phyloP scores from a whole-genome alignment of 495 filamentous ascomycete species.

The Aspergillus cavernicola region DNA sequence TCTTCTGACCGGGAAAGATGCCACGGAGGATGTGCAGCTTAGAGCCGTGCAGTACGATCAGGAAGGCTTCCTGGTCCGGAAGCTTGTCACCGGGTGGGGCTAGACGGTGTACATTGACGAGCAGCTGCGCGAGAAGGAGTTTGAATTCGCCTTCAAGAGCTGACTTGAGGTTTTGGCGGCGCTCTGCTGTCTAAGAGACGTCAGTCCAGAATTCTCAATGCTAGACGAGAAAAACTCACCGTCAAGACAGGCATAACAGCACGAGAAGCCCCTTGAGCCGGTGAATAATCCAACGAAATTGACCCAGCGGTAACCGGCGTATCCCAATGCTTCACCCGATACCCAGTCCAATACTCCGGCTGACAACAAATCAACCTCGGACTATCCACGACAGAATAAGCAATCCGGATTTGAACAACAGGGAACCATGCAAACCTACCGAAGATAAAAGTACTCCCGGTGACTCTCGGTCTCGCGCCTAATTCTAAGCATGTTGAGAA shows the following conservation, averaged over 20 bases:
- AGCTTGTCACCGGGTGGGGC: conserved; percentile 23
- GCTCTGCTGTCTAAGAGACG: conserved; percentile 16
- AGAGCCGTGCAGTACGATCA: conserved; percentile 31
- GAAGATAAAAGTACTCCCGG: conserved; percentile 15
- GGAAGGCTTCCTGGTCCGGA: conserved; percentile 32
- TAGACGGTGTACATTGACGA: conserved; percentile 20
- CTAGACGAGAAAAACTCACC: conserved; percentile 11
- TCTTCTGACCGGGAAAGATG: conserved; percentile 29
- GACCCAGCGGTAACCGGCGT: conserved; percentile 19
- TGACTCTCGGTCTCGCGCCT: conserved; percentile 12
- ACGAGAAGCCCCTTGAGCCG: background rate
- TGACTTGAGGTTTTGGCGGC: conserved; percentile 8
- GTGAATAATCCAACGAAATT: conserved; percentile 21
- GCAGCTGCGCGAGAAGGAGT: conserved; percentile 27
- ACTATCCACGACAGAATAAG: no score
- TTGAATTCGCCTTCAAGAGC: conserved; percentile 26
- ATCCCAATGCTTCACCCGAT: conserved; percentile 25
- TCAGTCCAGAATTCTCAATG: background rate
- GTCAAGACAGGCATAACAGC: conserved; percentile 20
- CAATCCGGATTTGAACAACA: background rate
- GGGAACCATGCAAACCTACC: conserved; percentile 11
- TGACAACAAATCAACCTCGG: conserved; percentile 16
- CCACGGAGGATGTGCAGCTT: conserved; percentile 29
- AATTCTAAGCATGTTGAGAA: conserved; percentile 19
- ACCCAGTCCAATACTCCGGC: conserved; percentile 34